Evolutionary conservation across 2,329 filamentous ascomycete species (phyloP), one percentile per base, ranked within the genome.

Genomic region (Hymenoscyphus repandus): DNA sequence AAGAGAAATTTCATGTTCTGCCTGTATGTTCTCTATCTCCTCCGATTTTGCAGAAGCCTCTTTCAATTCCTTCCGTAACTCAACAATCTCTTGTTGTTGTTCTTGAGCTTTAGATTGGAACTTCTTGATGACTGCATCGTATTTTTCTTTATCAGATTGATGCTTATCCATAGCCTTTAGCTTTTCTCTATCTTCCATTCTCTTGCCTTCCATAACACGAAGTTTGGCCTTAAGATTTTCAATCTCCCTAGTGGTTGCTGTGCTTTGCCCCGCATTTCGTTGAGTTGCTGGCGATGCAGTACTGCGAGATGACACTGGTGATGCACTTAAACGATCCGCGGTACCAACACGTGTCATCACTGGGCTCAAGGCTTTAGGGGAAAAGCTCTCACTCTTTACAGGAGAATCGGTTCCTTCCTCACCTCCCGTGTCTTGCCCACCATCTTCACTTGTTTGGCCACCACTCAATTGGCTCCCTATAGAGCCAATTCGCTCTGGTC

Each of bases 151-250:
- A 62, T 95, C 88, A 15, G 80, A 76, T 64, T 91, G 84, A 13
- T 91, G 70, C 58, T 85, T 83, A 50, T 95, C 88, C 43, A 96
- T 69, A 11, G 77, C 79, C 64, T 92, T 90, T 46, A 96, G 69
- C 64, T 89, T 88, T 60, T 96, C 91, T 17, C 90, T 80, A 63
- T 96, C 90, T 56, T 97, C 92, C 11, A 79, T 66, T 50, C 90
- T 77, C 68, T 96, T 95, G 61, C 92, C 88, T 67, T 99, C 91
- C 61, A 97, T 75, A 3, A 96, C 77, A 48, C 86, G 83, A 2
- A 97, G 72, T 66, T 96, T 96, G 0, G 89, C 85, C 66, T 96
- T 90, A 13, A 96, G 74, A 58, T 95, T 89, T 59, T 96, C 91
- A 17, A 92, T 82, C 63, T 95, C 87, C 55, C 85, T 56, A 46